phyloP scores from a whole-genome alignment of 2,329 filamentous ascomycete species.

The Venturia carpophila region DNA sequence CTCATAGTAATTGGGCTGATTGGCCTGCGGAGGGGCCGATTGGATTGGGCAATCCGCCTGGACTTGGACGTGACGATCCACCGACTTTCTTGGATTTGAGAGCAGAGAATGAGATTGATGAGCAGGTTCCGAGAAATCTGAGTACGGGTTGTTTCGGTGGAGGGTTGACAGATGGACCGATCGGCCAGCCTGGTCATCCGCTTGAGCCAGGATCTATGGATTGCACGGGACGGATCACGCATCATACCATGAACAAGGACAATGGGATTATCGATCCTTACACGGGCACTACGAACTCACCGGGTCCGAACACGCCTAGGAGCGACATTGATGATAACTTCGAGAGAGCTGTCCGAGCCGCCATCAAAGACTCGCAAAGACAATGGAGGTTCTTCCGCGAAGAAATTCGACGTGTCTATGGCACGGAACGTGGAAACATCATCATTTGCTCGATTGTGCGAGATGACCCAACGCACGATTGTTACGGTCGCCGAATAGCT shows the following conservation, averaged over 20 bases:
- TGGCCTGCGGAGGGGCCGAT: slow-evolving; percentile 20
- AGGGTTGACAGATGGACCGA: slow-evolving; percentile 24
- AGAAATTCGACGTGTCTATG: slow-evolving; percentile 24
- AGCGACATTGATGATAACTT: slow-evolving; percentile 25
- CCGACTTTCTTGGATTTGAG: slow-evolving; percentile 25
- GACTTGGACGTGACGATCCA: slow-evolving; percentile 21
- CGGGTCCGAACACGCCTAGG: slow-evolving; percentile 24
- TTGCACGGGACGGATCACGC: slow-evolving; percentile 25
- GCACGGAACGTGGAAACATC: slow-evolving; percentile 25
- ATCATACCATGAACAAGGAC: slow-evolving; percentile 26
- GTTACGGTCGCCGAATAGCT: slow-evolving; percentile 23
- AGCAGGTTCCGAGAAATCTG: slow-evolving; percentile 23
- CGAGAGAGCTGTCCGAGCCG: slow-evolving; percentile 23
- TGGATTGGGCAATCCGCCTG: slow-evolving; percentile 23
- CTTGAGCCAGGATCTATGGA: slow-evolving; percentile 25
- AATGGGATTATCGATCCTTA: slow-evolving; percentile 24
- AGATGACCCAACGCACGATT: slow-evolving; percentile 24
- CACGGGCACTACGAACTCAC: slow-evolving; percentile 22
- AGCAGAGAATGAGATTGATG: slow-evolving; percentile 24
- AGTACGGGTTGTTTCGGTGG: slow-evolving; percentile 26
- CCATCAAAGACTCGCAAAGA: slow-evolving; percentile 23
- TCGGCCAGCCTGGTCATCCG: slow-evolving; percentile 24
- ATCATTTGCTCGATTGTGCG: slow-evolving; percentile 25
- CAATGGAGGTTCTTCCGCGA: slow-evolving; percentile 26
- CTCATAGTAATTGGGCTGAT: slow-evolving; percentile 20